Conservation (phyloP, 225 moss, liverwort and hornwort genomes). For the Neckera pumila region DNA sequence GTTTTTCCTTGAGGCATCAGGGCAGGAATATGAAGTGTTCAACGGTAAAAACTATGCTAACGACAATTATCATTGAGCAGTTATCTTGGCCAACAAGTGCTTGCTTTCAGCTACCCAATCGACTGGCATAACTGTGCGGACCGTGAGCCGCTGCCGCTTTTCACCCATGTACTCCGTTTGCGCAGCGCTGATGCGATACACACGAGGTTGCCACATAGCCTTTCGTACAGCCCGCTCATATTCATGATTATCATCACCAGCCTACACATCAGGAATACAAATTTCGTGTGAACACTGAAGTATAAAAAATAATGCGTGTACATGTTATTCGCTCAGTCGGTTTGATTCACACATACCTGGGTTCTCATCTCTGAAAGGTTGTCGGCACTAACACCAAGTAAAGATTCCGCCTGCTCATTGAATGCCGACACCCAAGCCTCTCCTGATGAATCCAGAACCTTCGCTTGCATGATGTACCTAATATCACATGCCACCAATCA, state of each 20-base stretch:
- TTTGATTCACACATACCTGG: not conserved
- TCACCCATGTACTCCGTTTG: conserved; percentile 83
- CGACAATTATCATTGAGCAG: not conserved
- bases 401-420: conserved; percentile 73
- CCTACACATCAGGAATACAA: conserved; percentile 3
- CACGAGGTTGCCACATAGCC: conserved; percentile 66
- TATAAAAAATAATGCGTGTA: rapidly evolving
- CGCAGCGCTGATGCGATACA: conserved; percentile 56
- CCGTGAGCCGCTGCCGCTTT: conserved; percentile 82
- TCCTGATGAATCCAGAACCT: conserved; percentile 63
- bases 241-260: conserved; percentile 20
- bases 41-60: too few relatives aligned
- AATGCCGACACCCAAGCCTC: conserved; percentile 91
- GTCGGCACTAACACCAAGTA: conserved; percentile 45
- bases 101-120: conserved; percentile 82
- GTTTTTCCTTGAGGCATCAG: too few relatives aligned
- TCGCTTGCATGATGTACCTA: conserved; percentile 85
- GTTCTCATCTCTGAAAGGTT: conserved; percentile 28
- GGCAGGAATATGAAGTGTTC: too few relatives aligned
- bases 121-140: conserved; percentile 50
- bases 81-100: conserved; percentile 25
- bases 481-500: not conserved
- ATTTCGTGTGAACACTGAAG: not conserved
- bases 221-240: conserved; percentile 46
- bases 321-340: too few relatives aligned